Base-by-base conservation (phyloP, 441 rosid species). In the Capsella rubella region DNA sequence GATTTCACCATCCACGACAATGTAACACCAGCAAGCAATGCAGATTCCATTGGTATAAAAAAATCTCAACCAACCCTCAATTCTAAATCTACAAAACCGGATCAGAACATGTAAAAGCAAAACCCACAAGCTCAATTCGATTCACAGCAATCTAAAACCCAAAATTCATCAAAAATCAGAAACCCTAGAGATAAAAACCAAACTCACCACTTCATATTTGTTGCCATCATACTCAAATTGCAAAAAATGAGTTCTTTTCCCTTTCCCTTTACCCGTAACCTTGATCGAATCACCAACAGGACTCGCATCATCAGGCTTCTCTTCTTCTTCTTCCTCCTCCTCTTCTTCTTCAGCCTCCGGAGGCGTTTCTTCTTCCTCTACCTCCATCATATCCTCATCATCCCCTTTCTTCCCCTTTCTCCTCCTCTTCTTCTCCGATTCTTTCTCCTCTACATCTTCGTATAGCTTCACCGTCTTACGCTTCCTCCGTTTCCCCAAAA, bases 161-260 rank as follows among this genome's bases (percentile, higher is more conserved):
- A 25, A 51, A 25, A 47, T 15, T 51, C 63, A 45, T 10, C 37
- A 40, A 54, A 31, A 59, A 49, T n/a, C 34, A 70, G 6, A 77
- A 40, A 49, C 60, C 55, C 53, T 28, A 35, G 21, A 61, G 55
- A 12, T 29, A 28, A 62, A 51, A 46, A 42, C 43, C 8, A 7
- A 12, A 83, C 98, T 86, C 67, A 95, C 99, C 51, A 93, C 90
- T 10, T 93, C 92, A 71, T 86, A 95, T 45, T 67, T 85, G 53
- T 82, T 87, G 5, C 94, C 95, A 60, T 95, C 99, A 27, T 79
- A 93, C 72, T 93, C 98, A 43, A 93, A 95, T 2, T 86, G 84
- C 49, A 49, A 76, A 56, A 57, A 93, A 46, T 93, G 92, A 32
- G 75, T 84, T 81, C 87, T 75, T 78, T 82, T 78, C 15, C 86